Evolutionary conservation across 345 rosid species (phyloP).

Genomic region (Dimocarpus longan): DNA sequence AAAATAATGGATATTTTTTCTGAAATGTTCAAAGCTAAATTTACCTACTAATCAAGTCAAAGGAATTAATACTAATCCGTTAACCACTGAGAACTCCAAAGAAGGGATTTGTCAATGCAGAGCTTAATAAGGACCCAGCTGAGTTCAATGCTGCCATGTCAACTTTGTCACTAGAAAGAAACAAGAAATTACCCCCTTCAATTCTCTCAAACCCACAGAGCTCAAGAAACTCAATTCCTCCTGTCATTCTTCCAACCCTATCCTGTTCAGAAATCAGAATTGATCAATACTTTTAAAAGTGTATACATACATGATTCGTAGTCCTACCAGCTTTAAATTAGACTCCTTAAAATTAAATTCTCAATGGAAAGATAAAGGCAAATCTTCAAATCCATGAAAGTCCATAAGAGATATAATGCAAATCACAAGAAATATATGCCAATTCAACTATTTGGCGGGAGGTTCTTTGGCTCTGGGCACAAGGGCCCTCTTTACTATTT

Average conservation of each 20-base stretch:
- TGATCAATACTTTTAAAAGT: background rate
- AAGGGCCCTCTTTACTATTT: background rate
- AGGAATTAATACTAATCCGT: slow-evolving; percentile 6
- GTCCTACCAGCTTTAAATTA: background rate
- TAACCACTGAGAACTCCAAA: slow-evolving; percentile 59
- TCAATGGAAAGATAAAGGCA: background rate
- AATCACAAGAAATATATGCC: background rate
- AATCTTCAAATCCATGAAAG: background rate
- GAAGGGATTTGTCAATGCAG: slow-evolving; percentile 77
- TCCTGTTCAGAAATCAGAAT: slow-evolving; percentile 38
- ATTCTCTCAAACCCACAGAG: slow-evolving; percentile 78
- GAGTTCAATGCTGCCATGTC: slow-evolving; percentile 52
- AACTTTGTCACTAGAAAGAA: slow-evolving; percentile 45
- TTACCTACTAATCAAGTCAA: background rate
- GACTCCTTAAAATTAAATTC: background rate
- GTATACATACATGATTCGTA: background rate
- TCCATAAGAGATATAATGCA: background rate
- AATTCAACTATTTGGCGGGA: background rate
- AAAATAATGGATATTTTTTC: background rate
- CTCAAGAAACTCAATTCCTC: slow-evolving; percentile 74
- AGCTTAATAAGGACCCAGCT: slow-evolving; percentile 51
- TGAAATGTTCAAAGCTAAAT: background rate
- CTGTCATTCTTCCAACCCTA: slow-evolving; percentile 58
- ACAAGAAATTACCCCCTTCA: slow-evolving; percentile 51
- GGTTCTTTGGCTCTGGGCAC: background rate